These are phyloP conservation scores for Pyricularia grisea DNA, from an alignment of 2,329 filamentous ascomycete genomes.

Conservation along the genomic window DNA sequence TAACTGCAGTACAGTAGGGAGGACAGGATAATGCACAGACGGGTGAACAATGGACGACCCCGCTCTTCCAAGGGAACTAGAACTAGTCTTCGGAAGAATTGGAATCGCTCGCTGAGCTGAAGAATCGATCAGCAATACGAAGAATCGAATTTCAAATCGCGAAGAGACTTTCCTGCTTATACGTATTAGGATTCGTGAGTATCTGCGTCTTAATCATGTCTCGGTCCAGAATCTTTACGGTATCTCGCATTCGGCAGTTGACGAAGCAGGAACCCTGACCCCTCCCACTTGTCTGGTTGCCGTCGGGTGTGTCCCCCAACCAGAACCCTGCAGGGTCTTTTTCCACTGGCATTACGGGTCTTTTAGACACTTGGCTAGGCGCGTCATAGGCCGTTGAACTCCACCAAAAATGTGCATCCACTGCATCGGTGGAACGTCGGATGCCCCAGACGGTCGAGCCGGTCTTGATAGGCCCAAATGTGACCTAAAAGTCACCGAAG, in stretches of 20 bases:
- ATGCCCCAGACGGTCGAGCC: not conserved
- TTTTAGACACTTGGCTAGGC: not conserved
- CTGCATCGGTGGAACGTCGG: not conserved
- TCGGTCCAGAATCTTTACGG: not conserved
- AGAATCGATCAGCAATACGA: not conserved
- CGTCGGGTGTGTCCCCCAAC: not conserved
- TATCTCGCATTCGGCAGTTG: not conserved
- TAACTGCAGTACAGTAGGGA: not conserved
- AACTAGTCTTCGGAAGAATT: not conserved
- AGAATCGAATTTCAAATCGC: not conserved
- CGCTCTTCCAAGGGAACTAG: not conserved
- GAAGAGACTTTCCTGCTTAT: not conserved
- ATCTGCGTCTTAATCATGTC: not conserved
- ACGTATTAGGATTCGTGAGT: not conserved
- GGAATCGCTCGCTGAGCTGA: not conserved
- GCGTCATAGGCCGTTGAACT: not conserved
- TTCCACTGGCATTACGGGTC: not conserved
- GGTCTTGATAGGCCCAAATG: not conserved
- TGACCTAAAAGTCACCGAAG: not conserved
- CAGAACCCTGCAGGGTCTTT: not conserved
- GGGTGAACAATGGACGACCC: not conserved
- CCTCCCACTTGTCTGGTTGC: not conserved
- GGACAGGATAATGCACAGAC: not conserved
- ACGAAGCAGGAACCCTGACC: not conserved
- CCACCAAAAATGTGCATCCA: not conserved